Evolutionary conservation across 2,329 filamentous ascomycete species (phyloP).

Genomic region (Pseudocercospora eumusae): DNA sequence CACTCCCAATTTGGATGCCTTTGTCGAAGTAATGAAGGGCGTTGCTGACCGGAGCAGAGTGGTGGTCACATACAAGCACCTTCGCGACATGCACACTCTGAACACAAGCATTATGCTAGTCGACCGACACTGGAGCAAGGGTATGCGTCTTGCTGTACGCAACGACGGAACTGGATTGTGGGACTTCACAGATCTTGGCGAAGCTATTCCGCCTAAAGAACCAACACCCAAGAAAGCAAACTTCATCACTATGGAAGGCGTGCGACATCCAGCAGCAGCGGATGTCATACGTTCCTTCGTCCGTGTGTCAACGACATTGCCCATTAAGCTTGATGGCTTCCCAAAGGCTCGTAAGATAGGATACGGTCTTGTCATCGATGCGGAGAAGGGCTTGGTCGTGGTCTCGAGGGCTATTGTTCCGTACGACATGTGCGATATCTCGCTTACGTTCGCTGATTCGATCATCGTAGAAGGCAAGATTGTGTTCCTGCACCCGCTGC

Average conservation of each 20-base stretch:
- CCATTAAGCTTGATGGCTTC: slow-evolving; percentile 95
- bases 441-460: slow-evolving; percentile 92
- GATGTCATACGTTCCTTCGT: slow-evolving; percentile 95
- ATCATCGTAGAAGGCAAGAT: slow-evolving; percentile 93
- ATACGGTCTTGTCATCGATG: slow-evolving; percentile 96
- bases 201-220: slow-evolving; percentile 72
- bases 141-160: slow-evolving; percentile 88
- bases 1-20: slow-evolving; percentile 81
- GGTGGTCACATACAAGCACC: slow-evolving; percentile 93
- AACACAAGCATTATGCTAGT: slow-evolving; percentile 91
- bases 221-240: slow-evolving; percentile 76
- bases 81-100: slow-evolving; percentile 89
- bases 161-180: slow-evolving; percentile 89
- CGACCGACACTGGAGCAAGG: slow-evolving; percentile 92
- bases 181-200: slow-evolving; percentile 87
- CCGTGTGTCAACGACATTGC: slow-evolving; percentile 88
- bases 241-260: slow-evolving; percentile 88
- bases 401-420: slow-evolving; percentile 93
- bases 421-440: slow-evolving; percentile 95
- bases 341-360: slow-evolving; percentile 92
- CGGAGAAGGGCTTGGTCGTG: slow-evolving; percentile 89
- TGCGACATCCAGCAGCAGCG: slow-evolving; percentile 84
- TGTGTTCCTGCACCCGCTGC: slow-evolving; percentile 90
- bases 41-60: slow-evolving; percentile 82
- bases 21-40: slow-evolving; percentile 84